Percentiles rank a stretch among this genome's conserved stretches.
Conservation (phyloP, 2,329 filamentous ascomycete genomes). For the Fusarium sp. region DNA sequence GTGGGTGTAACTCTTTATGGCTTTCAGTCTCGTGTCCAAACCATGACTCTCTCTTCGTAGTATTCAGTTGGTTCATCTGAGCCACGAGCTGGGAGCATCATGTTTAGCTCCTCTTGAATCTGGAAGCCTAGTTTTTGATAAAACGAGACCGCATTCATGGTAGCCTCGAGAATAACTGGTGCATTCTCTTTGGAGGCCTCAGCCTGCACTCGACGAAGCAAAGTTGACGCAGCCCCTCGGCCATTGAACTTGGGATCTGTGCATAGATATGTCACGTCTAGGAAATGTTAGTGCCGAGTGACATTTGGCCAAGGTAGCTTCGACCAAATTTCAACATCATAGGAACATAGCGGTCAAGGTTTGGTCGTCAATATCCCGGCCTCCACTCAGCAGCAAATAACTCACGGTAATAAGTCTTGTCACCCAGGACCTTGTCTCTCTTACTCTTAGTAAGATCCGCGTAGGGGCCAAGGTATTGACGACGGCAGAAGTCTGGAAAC, state of each 20-base stretch:
- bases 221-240: slow-evolving; percentile 49
- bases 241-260: slow-evolving; percentile 49
- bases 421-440: slow-evolving; percentile 46
- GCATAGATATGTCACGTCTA: slow-evolving; percentile 55
- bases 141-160: slow-evolving; percentile 51
- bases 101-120: slow-evolving; percentile 45
- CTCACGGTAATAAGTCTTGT: slow-evolving; percentile 51
- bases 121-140: slow-evolving; percentile 53
- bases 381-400: slow-evolving; percentile 23
- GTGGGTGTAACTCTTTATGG: background rate
- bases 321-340: background rate
- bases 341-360: background rate
- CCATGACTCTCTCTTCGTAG: slow-evolving; percentile 50
- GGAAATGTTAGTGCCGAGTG: slow-evolving; percentile 20
- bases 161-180: slow-evolving; percentile 53
- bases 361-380: background rate
- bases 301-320: background rate
- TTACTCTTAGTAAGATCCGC: slow-evolving; percentile 45
- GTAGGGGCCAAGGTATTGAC: slow-evolving; percentile 50
- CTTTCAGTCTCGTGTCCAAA: slow-evolving; percentile 40
- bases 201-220: slow-evolving; percentile 49
- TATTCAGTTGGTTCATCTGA: slow-evolving; percentile 45
- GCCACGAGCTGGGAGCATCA: slow-evolving; percentile 48
- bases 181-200: slow-evolving; percentile 47
- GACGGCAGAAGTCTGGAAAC: slow-evolving; percentile 46